Conservation (phyloP, 2,329 filamentous ascomycete genomes). For the Talaromyces sp. region DNA sequence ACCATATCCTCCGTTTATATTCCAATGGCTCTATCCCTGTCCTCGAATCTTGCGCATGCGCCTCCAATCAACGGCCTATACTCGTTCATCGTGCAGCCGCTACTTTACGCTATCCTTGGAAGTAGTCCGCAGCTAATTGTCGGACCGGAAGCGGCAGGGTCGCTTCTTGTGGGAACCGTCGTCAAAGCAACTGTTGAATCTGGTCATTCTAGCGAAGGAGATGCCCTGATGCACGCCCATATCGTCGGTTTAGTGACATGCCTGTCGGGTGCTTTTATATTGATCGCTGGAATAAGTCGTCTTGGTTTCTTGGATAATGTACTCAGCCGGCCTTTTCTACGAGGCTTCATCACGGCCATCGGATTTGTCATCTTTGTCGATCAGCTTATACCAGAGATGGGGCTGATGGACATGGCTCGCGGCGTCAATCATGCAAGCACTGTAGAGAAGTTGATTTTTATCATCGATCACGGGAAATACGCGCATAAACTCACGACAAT, state of each 20-base stretch:
- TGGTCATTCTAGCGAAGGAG: constrained; percentile 63
- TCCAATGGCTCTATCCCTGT: constrained; percentile 91
- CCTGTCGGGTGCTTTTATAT: constrained; percentile 81
- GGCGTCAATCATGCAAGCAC: constrained; percentile 81
- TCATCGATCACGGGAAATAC: constrained; percentile 64
- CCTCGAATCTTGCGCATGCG: constrained; percentile 87
- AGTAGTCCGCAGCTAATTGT: constrained; percentile 92
- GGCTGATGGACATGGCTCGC: constrained; percentile 66
- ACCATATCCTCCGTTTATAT: constrained; percentile 99
- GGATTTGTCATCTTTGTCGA: constrained; percentile 95
- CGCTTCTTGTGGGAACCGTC: constrained; percentile 82
- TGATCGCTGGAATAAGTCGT: constrained; percentile 80
- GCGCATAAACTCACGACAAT: constrained; percentile 73
- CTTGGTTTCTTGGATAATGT: constrained; percentile 94
- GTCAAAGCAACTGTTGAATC: constrained; percentile 73
- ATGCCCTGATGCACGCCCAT: constrained; percentile 71
- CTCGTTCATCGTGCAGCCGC: constrained; percentile 85
- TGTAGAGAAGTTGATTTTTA: constrained; percentile 79
- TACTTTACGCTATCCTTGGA: constrained; percentile 87
- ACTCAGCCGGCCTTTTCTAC: constrained; percentile 83
- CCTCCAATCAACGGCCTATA: constrained; percentile 93
- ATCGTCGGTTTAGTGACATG: constrained; percentile 86
- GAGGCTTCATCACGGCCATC: constrained; percentile 96
- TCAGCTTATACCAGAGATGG: constrained; percentile 87
- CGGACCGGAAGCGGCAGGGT: constrained; percentile 91